Evolutionary conservation across 2,329 filamentous ascomycete genomes (phyloP).

Genomic region (Blumeria graminis): DNA sequence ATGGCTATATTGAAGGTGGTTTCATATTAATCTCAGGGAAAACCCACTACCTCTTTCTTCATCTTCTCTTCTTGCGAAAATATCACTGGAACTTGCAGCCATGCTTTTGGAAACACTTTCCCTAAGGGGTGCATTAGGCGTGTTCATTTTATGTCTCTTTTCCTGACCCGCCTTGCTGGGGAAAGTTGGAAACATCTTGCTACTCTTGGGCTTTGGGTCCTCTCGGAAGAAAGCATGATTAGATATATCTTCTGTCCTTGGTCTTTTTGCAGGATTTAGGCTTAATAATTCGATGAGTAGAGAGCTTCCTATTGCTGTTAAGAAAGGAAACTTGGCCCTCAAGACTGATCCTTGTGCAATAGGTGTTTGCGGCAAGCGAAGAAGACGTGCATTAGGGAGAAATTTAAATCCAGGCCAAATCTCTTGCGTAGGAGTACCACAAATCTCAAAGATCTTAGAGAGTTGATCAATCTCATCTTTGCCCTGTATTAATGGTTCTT

Average conservation of each 20-base stretch:
- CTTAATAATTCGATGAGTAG: constrained; percentile 48
- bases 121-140: constrained; percentile 61
- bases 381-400: constrained; percentile 61
- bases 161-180: constrained; percentile 89
- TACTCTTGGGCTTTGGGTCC: constrained; percentile 70
- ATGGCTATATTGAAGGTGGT: background rate
- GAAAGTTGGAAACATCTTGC: constrained; percentile 89
- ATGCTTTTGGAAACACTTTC: constrained; percentile 33
- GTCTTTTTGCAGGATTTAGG: constrained; percentile 49
- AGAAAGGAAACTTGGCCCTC: constrained; percentile 54
- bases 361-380: constrained; percentile 38
- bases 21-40: constrained; percentile 33
- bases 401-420: constrained; percentile 71
- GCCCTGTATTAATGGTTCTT: constrained; percentile 64
- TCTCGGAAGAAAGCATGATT: constrained; percentile 68
- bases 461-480: constrained; percentile 85
- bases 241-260: constrained; percentile 49
- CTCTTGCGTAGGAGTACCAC: constrained; percentile 62
- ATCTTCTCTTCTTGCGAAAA: constrained; percentile 41
- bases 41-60: constrained; percentile 43
- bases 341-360: constrained; percentile 27
- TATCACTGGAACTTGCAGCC: constrained; percentile 40
- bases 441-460: constrained; percentile 67
- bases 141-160: constrained; percentile 44
- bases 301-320: constrained; percentile 49